These are phyloP conservation scores for Plasmodium malariae DNA, from an alignment of 169 alveolate genomes.

Conservation along the genomic window DNA sequence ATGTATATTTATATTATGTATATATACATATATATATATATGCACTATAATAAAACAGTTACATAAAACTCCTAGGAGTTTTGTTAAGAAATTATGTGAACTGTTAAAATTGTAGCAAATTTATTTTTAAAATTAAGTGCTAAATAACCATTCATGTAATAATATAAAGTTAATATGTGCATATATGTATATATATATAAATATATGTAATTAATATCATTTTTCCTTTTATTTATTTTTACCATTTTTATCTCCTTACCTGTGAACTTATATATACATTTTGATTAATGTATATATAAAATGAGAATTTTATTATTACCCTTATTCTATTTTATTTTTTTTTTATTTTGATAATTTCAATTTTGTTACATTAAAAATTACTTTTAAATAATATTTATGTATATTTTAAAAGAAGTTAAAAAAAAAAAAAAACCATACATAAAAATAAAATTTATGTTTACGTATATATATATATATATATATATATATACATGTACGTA, in stretches of 20 bases:
- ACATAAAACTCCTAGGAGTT: neutral
- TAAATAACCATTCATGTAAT: neutral
- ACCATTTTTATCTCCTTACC: neutral
- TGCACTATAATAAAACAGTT: neutral
- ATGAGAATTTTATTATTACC: neutral
- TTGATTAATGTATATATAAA: conserved; percentile 33
- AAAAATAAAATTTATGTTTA: conserved; percentile 3
- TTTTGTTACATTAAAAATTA: conserved; percentile 47
- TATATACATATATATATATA: neutral
- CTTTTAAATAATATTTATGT: conserved; percentile 23
- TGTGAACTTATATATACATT: neutral
- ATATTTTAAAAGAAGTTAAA: conserved; percentile 21
- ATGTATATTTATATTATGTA: neutral
- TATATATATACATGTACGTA: neutral
- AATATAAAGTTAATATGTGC: neutral
- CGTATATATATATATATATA: neutral
- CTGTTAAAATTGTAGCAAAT: conserved; percentile 12
- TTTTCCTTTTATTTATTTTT: neutral
- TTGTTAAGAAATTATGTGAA: conserved; percentile 2
- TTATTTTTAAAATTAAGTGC: neutral
- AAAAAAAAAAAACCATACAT: conserved; percentile 21
- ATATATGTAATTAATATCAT: neutral
- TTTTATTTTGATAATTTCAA: conserved; percentile 47
- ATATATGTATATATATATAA: neutral
- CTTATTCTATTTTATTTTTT: neutral